Conservation (phyloP, 768 basidiomycete species). For the Boletus huronensis region DNA sequence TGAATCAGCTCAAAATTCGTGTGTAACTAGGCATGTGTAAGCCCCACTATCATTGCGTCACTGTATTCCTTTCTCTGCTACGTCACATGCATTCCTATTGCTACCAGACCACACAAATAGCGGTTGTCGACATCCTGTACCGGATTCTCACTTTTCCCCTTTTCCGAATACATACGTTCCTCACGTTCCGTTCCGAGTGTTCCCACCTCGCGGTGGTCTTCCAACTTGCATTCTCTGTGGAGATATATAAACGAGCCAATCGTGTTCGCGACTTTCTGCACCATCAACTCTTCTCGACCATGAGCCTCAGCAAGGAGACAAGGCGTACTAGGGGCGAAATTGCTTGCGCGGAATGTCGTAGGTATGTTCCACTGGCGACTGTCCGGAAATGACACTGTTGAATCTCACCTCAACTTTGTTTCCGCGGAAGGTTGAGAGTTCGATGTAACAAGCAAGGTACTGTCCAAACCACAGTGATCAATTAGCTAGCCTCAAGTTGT, state of each 20-base stretch:
- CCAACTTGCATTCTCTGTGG: no score
- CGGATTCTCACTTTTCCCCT: no score
- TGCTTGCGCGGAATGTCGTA: conserved; percentile 32
- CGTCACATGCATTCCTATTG: no score
- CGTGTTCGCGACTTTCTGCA: not conserved
- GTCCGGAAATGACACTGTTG: not conserved
- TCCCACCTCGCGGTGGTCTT: no score
- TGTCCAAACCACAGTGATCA: not conserved
- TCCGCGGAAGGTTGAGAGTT: conserved; percentile 22
- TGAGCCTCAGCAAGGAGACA: no score
- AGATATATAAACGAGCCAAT: conserved; percentile 1
- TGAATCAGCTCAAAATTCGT: no score
- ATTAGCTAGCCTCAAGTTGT: not conserved
- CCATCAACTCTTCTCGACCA: no score
- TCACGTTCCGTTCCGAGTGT: conserved; percentile 38
- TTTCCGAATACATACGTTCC: no score
- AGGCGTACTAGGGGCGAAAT: conserved; percentile 28
- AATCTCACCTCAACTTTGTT: not conserved
- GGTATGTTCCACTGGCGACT: conserved; percentile 13
- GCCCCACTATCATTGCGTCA: no score
- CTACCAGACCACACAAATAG: conserved; percentile 24
- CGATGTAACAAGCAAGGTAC: conserved; percentile 27
- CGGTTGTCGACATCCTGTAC: no score
- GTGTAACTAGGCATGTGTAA: no score
- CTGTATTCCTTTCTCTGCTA: no score